A percentile compares a stretch with the other conserved stretches of the same genome.
Conservation (phyloP, 1,139 yeast genomes). For the Yamadazyma oceani region DNA sequence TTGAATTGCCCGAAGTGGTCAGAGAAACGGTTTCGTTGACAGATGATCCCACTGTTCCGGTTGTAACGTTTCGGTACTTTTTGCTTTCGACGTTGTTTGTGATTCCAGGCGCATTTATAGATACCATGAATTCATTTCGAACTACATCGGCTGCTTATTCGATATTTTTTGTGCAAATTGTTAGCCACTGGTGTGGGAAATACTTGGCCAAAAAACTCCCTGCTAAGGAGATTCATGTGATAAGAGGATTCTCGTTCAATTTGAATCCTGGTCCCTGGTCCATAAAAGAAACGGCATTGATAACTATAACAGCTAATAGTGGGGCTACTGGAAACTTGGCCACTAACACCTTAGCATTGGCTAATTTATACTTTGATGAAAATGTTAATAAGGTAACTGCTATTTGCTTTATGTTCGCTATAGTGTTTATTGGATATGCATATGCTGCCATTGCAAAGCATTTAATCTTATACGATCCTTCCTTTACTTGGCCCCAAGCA, state of each 20-base stretch:
- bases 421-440: constrained; percentile 48
- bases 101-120: constrained; percentile 49
- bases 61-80: constrained; percentile 43
- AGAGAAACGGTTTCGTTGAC: constrained; percentile 34
- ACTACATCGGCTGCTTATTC: constrained; percentile 50
- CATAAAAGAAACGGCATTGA: constrained; percentile 43
- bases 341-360: constrained; percentile 40
- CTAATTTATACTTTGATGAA: constrained; percentile 38
- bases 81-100: constrained; percentile 39
- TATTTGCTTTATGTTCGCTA: constrained; percentile 43
- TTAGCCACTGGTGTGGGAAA: constrained; percentile 43
- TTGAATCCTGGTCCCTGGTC: constrained; percentile 51
- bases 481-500: constrained; percentile 47
- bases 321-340: constrained; percentile 50
- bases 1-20: constrained; percentile 29
- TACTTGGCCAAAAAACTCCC: constrained; percentile 32
- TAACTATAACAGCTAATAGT: constrained; percentile 45
- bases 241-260: constrained; percentile 22
- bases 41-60: constrained; percentile 36
- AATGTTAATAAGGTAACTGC: constrained; percentile 31
- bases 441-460: constrained; percentile 46
- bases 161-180: constrained; percentile 46
- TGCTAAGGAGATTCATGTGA: constrained; percentile 18
- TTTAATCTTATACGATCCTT: constrained; percentile 42
- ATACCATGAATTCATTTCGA: constrained; percentile 47